Percentiles rank a stretch among this genome's conserved stretches.
Conservation (phyloP, 106 monocot genomes). For the Phalaenopsis aphrodite region DNA sequence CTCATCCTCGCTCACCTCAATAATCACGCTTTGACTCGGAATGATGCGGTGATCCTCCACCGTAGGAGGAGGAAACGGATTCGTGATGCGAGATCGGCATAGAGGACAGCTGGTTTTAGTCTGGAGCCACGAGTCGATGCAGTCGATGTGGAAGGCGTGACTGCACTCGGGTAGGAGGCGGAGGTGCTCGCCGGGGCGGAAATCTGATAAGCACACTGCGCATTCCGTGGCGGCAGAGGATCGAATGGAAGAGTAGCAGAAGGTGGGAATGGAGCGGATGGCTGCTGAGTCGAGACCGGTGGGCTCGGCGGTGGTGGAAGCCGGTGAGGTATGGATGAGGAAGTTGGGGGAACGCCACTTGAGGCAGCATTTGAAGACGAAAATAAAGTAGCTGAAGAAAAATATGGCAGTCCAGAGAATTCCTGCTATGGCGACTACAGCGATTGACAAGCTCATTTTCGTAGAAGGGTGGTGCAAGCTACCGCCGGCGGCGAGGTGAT, state of each 20-base stretch:
- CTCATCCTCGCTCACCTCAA: conserved; percentile 21
- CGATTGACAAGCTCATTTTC: conserved; percentile 19
- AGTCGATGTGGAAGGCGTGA: conserved; percentile 25
- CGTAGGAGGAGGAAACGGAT: background rate
- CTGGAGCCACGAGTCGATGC: conserved; percentile 23
- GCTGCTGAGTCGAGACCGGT: conserved; percentile 19
- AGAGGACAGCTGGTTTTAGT: conserved; percentile 16
- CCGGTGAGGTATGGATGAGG: background rate
- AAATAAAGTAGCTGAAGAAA: conserved; percentile 32
- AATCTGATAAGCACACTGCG: conserved; percentile 17
- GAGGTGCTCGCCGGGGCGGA: conserved; percentile 10
- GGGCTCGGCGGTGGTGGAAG: background rate
- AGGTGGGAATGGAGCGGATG: conserved; percentile 22
- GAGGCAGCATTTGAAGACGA: conserved; percentile 32
- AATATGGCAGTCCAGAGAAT: conserved; percentile 25
- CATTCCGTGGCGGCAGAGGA: conserved; percentile 2
- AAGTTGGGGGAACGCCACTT: conserved; percentile 12
- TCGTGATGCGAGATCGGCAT: conserved; percentile 10
- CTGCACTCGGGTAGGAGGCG: conserved; percentile 11
- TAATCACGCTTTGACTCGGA: background rate
- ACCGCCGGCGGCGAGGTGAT: background rate
- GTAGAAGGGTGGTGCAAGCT: background rate
- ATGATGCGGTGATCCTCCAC: background rate
- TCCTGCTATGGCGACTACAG: conserved; percentile 17
- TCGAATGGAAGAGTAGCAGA: conserved; percentile 9